phyloP scores from a whole-genome alignment of 495 filamentous ascomycete genomes.

The Podospora conica region DNA sequence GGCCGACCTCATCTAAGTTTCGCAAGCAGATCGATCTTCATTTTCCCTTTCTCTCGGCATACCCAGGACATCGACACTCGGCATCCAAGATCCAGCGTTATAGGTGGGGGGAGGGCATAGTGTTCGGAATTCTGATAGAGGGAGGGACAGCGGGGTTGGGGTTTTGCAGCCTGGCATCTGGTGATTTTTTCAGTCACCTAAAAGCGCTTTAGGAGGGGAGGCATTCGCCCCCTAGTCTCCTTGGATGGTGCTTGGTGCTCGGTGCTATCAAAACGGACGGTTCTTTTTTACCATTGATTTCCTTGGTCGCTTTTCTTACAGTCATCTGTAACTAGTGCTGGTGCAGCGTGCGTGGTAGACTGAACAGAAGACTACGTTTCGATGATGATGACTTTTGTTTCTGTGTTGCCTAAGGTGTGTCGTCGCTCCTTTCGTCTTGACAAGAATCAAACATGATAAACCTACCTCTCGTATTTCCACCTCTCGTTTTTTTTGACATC shows the following conservation, averaged over 20 bases:
- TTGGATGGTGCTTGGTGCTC: constrained; percentile 28
- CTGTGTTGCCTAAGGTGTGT: too few relatives aligned
- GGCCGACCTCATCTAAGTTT: constrained; percentile 52
- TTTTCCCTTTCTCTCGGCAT: constrained; percentile 26
- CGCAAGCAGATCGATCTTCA: background rate
- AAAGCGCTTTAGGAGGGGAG: constrained; percentile 24
- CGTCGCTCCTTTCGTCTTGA: too few relatives aligned
- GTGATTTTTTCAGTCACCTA: constrained; percentile 22
- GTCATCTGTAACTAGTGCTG: constrained; percentile 31
- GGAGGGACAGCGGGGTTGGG: constrained; percentile 17
- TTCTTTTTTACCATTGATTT: constrained; percentile 17
- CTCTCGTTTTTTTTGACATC: too few relatives aligned
- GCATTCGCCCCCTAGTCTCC: constrained; percentile 24
- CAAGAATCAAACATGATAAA: background rate
- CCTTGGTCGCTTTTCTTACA: constrained; percentile 18
- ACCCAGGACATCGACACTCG: constrained; percentile 22
- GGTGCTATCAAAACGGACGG: constrained; percentile 27
- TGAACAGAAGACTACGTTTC: constrained; percentile 18
- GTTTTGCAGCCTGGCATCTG: constrained; percentile 26
- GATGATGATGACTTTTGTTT: constrained; percentile 1
- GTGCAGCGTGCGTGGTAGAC: constrained; percentile 30
- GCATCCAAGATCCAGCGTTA: constrained; percentile 19
- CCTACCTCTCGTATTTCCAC: background rate
- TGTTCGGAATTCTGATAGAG: constrained; percentile 26
- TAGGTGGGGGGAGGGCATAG: constrained; percentile 20